Evolutionary conservation across 78 protist species (phyloP).

Genomic region (Dictyostelium firmibasis): DNA sequence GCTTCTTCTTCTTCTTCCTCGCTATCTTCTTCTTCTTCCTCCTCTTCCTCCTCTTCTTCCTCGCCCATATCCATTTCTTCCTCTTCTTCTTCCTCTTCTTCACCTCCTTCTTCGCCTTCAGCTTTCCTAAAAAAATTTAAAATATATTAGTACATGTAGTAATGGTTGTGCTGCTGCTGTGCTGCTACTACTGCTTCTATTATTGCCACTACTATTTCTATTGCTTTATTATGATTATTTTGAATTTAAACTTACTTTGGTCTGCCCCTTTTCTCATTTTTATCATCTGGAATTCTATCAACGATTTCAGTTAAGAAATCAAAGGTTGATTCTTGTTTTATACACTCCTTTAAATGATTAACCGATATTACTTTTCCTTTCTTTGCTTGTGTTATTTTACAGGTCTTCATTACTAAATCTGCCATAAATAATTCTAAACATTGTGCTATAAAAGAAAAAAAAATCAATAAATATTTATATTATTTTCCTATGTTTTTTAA

Average conservation of each 20-base stretch:
- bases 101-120: conserved; percentile 1
- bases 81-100: conserved; percentile 37
- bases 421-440: conserved; percentile 79
- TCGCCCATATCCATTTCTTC: conserved; percentile 74
- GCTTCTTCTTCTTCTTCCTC: conserved; percentile 52
- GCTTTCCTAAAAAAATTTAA: neutral
- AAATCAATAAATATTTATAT: neutral
- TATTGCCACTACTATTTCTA: too few species aligned
- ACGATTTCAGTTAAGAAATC: conserved; percentile 60
- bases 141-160: too few species aligned
- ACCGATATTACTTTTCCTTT: conserved; percentile 55
- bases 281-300: conserved; percentile 31
- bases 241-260: conserved; percentile 18
- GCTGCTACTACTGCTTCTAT: too few species aligned
- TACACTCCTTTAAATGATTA: conserved; percentile 53
- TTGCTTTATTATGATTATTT: too few species aligned
- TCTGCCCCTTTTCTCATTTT: conserved; percentile 9
- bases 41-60: conserved; percentile 43
- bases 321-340: conserved; percentile 47
- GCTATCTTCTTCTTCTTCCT: conserved; percentile 38
- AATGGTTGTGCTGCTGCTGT: too few species aligned
- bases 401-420: conserved; percentile 50
- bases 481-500: neutral
- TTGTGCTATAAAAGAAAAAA: conserved; percentile 34
- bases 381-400: conserved; percentile 46